Conservation (phyloP, 805 yeast genomes). For the Suhomyces pyralidae region DNA sequence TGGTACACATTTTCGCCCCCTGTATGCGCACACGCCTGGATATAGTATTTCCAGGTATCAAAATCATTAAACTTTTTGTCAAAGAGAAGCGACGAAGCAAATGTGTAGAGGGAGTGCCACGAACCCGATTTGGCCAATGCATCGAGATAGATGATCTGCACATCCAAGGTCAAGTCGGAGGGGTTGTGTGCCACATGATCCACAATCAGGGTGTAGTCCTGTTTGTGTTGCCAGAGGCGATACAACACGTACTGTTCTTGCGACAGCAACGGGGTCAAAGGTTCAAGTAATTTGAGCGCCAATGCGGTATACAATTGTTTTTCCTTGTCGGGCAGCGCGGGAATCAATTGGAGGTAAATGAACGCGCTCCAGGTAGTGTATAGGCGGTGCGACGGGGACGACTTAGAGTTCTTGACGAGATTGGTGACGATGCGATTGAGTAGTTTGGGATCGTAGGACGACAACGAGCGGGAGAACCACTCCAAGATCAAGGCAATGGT, state of each 20-base stretch:
- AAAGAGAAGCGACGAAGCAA: slow-evolving; percentile 42
- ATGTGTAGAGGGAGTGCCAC: slow-evolving; percentile 44
- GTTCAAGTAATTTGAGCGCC: slow-evolving; percentile 55
- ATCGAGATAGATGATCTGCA: slow-evolving; percentile 53
- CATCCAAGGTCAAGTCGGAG: slow-evolving; percentile 53
- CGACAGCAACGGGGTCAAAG: slow-evolving; percentile 51
- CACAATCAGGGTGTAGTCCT: slow-evolving; percentile 31
- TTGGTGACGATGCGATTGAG: slow-evolving; percentile 52
- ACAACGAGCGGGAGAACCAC: slow-evolving; percentile 59
- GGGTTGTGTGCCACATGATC: slow-evolving; percentile 30
- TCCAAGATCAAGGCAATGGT: slow-evolving; percentile 42
- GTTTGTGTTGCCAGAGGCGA: slow-evolving; percentile 41
- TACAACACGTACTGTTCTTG: slow-evolving; percentile 68
- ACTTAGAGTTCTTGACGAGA: slow-evolving; percentile 28
- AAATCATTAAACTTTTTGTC: slow-evolving; percentile 65
- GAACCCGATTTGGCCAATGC: slow-evolving; percentile 39
- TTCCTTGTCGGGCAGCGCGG: slow-evolving; percentile 41
- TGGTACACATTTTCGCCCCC: not conserved
- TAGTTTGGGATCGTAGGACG: slow-evolving; percentile 45
- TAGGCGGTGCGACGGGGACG: slow-evolving; percentile 17
- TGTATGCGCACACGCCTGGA: not conserved
- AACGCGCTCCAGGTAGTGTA: slow-evolving; percentile 56
- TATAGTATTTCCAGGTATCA: slow-evolving; percentile 60
- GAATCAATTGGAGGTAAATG: slow-evolving; percentile 44
- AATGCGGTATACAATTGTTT: slow-evolving; percentile 53